A percentile compares a stretch with the other conserved stretches of the same genome.
Evolutionary conservation across 495 filamentous ascomycete species (phyloP).

Genomic region (Aspergillus homomorphus): DNA sequence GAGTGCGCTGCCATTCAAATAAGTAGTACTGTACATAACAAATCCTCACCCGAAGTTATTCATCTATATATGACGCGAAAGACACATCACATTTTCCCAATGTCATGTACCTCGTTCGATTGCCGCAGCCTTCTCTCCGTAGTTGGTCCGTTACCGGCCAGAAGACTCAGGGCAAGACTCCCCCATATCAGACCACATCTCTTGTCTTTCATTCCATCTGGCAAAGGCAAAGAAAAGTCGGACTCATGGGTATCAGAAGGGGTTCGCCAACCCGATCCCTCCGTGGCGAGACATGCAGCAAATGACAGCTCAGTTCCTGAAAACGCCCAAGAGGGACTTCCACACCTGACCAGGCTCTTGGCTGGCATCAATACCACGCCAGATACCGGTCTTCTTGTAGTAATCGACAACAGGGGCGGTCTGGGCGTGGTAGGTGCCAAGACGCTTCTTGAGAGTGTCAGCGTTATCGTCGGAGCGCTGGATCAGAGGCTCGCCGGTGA

Average conservation of each 20-base stretch:
- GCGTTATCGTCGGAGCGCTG: constrained; percentile 97
- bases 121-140: neutral
- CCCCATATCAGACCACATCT: neutral
- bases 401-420: constrained; percentile 88
- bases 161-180: neutral
- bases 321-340: constrained; percentile 84
- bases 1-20: neutral
- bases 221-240: neutral
- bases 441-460: constrained; percentile 92
- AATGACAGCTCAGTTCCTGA: constrained; percentile 45
- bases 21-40: constrained; percentile 30
- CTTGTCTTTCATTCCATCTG: neutral
- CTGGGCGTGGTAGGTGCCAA: constrained; percentile 91
- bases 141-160: neutral
- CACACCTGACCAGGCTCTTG: constrained; percentile 95
- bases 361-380: constrained; percentile 93
- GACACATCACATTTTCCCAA: constrained; percentile 15
- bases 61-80: constrained; percentile 18
- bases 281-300: neutral
- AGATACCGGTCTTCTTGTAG: constrained; percentile 96
- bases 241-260: neutral
- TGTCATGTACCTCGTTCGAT: constrained; percentile 1
- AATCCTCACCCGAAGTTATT: constrained; percentile 8
- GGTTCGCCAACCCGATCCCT: neutral
- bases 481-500: constrained; percentile 94